These are phyloP conservation scores for Leccinum incarnatum DNA, from an alignment of 768 basidiomycete genomes.

Conservation along the genomic window DNA sequence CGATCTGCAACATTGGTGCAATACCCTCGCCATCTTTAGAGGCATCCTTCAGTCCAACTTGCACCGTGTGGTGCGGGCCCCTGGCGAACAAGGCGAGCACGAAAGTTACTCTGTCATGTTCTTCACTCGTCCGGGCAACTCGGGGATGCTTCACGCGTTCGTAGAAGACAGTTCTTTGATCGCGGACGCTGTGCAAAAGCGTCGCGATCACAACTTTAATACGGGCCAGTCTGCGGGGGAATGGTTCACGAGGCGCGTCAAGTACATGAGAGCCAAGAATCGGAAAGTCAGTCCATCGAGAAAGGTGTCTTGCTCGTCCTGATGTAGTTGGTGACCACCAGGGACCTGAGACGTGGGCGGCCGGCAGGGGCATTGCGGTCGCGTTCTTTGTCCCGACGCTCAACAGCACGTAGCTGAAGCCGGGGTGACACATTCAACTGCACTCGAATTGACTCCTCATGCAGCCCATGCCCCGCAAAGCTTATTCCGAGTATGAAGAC, in stretches of 20 bases:
- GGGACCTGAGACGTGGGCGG: conserved; percentile 32
- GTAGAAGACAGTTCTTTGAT: conserved; percentile 50
- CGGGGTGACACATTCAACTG: too few species aligned
- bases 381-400: too few species aligned
- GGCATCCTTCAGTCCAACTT: too few species aligned
- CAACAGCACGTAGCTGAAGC: too few species aligned
- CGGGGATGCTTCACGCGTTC: conserved; percentile 48
- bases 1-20: too few species aligned
- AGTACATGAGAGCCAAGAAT: conserved; percentile 41
- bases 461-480: too few species aligned
- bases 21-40: too few species aligned
- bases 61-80: too few species aligned
- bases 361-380: background rate
- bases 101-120: conserved; percentile 33
- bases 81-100: too few species aligned
- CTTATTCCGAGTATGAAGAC: too few species aligned
- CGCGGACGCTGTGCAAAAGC: conserved; percentile 38
- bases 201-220: conserved; percentile 37
- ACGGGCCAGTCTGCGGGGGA: conserved; percentile 37
- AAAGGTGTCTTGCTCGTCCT: background rate
- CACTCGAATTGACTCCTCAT: too few species aligned
- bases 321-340: background rate
- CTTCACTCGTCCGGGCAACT: conserved; percentile 62
- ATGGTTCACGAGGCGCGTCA: conserved; percentile 42
- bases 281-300: conserved; percentile 32